Evolutionary conservation across 352 stramenopile species (phyloP), one percentile per base, ranked within the genome.

Genomic region (Pythium rhizo-oryzae): DNA sequence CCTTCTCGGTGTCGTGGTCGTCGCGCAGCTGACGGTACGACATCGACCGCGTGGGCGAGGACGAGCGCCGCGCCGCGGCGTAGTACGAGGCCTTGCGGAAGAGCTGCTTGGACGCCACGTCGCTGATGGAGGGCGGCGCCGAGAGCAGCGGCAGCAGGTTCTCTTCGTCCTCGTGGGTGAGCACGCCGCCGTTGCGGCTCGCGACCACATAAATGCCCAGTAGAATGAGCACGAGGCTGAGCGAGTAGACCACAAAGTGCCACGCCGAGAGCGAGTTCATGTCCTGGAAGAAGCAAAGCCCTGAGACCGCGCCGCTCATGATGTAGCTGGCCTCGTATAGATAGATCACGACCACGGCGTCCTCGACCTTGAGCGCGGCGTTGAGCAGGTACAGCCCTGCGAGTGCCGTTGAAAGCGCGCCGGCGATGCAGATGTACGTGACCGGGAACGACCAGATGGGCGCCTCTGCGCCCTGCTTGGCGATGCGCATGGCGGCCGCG

Each of bases 301-400:
- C 86, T 1, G 86, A 94, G 69, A 94, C 78, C 1, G 86, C 86
- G 11, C 86, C 86, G 8, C 79, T 57, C 61, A 92, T 70, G 65
- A 94, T 91, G 70, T 93, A 90, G 64, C 82, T 92, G 21, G 84
- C 84, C 56, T 94, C 84, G 70, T 94, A 94, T 8, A 94, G 62
- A 30, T 93, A 93, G 57, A 94, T 93, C 8, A 94, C 84, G 65
- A 93, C 84, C 2, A 94, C 82, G 0, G 84, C 86, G 47, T 94
- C 86, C 62, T 94, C 85, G 18, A 92, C 83, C n/a, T 88, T 83
- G 19, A 94, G 84, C 15, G 86, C 84, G 25, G 87, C 81, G 33
- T 93, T 94, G 16, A 94, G 74, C 19, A 94, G 52, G 51, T 92
- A 91, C 6, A 94, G 61, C 0, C 86, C 86, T 18, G 84, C 68